Evolutionary conservation across 2,329 filamentous ascomycete species (phyloP), one percentile per base, ranked within the genome.

Genomic region (Ceratocystis diversiconidia): DNA sequence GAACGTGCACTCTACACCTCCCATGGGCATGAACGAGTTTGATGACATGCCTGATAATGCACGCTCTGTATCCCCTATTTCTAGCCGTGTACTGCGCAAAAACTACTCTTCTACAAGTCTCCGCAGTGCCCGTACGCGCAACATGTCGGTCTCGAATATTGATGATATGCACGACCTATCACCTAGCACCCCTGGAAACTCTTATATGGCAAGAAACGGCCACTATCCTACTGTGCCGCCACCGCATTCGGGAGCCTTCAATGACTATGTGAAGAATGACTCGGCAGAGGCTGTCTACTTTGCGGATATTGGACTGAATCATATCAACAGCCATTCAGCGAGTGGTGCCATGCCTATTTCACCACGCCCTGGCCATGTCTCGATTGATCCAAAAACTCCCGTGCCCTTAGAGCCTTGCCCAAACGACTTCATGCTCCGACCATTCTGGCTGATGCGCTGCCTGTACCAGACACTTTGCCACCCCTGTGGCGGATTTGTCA

Each of bases 381-480:
- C 81, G 2, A 57, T 66, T 19, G 66, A 67, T 36, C 73, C 82
- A n/a, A 78, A 79, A 12, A 62, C 32, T n/a, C 92, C 92, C 12
- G 81, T 87, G 25, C 84, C 90, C 0, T 80, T 99, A 4, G 94
- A 99, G 72, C 89, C 94, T 2, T 99, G 95, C 73, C 94, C 94
- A 0, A 89, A 88, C 44, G 90, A 95, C 50, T 86, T 87, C 67
- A 81, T 96, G 71, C 80, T 97, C n/a, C 86, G 94, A 22, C 95
- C 94, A 1, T 99, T 96, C 75, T 99, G 94, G 94, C 80, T 99
- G 57, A 96, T 99, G 90, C 86, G 94, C 65, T 92, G 89, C 68
- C 80, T 99, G 30, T 95, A 94, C 73, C 90, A 96, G 73, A 96
- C 92, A 0, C 84, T 99, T 57, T 88, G 87, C 19, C 92, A 99